A percentile compares a stretch with the other conserved stretches of the same genome.
Conservation (phyloP, 2,329 filamentous ascomycete genomes). For the Talaromyces sp. region DNA sequence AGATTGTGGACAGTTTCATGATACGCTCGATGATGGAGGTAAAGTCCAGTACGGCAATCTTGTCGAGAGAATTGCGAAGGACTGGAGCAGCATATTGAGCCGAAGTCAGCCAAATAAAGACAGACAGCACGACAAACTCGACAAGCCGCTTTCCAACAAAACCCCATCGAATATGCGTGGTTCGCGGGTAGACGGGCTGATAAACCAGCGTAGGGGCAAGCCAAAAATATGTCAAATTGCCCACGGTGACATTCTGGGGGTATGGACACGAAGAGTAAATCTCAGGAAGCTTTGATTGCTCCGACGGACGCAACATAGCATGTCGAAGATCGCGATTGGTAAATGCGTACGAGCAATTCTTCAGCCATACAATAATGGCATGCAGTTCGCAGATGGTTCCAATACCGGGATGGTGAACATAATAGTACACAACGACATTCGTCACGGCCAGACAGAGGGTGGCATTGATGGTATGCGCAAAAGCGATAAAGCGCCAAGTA, state of each 20-base stretch:
- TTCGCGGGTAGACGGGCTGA: slow-evolving; percentile 91
- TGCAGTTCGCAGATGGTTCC: slow-evolving; percentile 87
- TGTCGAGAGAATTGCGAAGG: slow-evolving; percentile 81
- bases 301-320: slow-evolving; percentile 74
- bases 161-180: slow-evolving; percentile 71
- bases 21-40: slow-evolving; percentile 79
- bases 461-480: slow-evolving; percentile 77
- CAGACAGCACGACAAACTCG: slow-evolving; percentile 70
- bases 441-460: slow-evolving; percentile 74
- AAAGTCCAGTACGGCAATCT: slow-evolving; percentile 74
- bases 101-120: slow-evolving; percentile 92
- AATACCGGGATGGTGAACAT: slow-evolving; percentile 88
- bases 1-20: slow-evolving; percentile 93
- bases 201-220: slow-evolving; percentile 95
- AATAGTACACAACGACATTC: slow-evolving; percentile 80
- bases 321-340: slow-evolving; percentile 94
- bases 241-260: slow-evolving; percentile 80
- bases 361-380: slow-evolving; percentile 92
- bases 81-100: slow-evolving; percentile 93
- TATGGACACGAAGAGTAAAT: slow-evolving; percentile 82
- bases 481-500: slow-evolving; percentile 75
- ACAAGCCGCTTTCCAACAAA: slow-evolving; percentile 79
- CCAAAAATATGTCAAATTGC: slow-evolving; percentile 93
- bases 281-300: slow-evolving; percentile 65
- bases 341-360: slow-evolving; percentile 91